Evolutionary conservation across 108 stramenopile genomes (phyloP), one percentile per base, ranked within the genome.

Genomic region (Nitzschia sp.): DNA sequence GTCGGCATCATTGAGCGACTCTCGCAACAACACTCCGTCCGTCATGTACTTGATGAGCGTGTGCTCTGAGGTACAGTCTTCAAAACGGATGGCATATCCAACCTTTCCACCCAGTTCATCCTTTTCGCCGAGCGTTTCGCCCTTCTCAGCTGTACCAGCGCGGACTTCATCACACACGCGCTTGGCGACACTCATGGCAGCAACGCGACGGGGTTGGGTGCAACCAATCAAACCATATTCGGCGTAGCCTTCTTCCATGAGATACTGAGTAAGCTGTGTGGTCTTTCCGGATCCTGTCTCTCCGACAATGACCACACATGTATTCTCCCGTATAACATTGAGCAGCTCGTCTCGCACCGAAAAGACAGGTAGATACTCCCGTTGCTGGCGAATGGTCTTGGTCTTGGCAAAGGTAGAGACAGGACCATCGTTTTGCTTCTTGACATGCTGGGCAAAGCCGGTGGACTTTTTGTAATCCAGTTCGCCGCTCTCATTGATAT

Each of bases 141-240:
- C 88, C 20, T 67, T 65, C 39, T 89, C 88, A 38, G 67, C 54
- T 19, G 79, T 72, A 50, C 79, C 77, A 21, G 87, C 87, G 10
- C 88, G 87, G 38, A 97, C 95, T 71, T 99, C 98, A 63, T 98
- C 95, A 54, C 93, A 87, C 7, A 99, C 98, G 53, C 98, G 90
- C 63, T 96, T 97, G 21, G 98, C 98, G 24, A 99, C 98, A 71
- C 94, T 94, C 97, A 98, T 99, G 43, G 98, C 98, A 14, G 98
- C 98, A 11, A 99, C 98, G 20, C 98, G 91, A 38, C 98, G 78
- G 6, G 92, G 92, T 64, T 95, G 94, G 24, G 97, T 98, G 77
- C 98, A 99, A 8, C 95, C 97, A n/a, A 99, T 88, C 66, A 96
- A 83, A 25, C 97, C 97, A 64, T 76, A 95, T 40, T 93, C 86